Evolutionary conservation across 176 grass and related monocot species (phyloP), one percentile per base, ranked within the genome.

Genomic region (Pontederia paniculata): DNA sequence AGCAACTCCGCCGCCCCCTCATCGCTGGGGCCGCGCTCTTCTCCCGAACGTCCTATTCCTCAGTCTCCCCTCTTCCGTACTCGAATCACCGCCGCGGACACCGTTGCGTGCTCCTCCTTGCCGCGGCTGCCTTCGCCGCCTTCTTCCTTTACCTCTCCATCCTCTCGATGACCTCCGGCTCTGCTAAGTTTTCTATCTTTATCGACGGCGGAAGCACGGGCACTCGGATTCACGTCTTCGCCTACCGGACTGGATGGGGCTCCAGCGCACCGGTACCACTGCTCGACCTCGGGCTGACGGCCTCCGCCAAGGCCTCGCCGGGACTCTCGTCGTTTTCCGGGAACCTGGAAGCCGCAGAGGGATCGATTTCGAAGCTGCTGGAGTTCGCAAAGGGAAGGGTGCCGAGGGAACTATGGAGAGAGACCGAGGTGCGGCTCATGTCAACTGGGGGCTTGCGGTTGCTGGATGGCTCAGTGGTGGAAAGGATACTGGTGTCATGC

Each of bases 121-220:
- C 15, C 57, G 31, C 8, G 12, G 9, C 31, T 13, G 18, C 17
- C 43, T 9, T 62, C 19, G 43, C 43, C 3, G 41, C 43, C 17
- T 17, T 13, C 0, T 17, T 62, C 11, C 12, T 62, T 18, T 62
- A 18, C 10, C 43, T 62, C 59, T 62, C 46, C 43, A 15, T 62
- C 16, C 12, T 37, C 12, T 46, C 59, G 17, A 47, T 42, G 14
- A 12, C 42, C 18, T 44, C 10, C 19, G 10, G 21, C 47, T 37
- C 18, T 15, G 19, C 18, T 12, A 63, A 58, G 59, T 97, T 84
- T 74, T 74, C 70, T 12, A 70, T 96, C 43, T 9, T 89, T 57
- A 81, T 96, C 70, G 91, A 96, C 55, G 86, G 59, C 8, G 91
- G 91, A 1, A 96, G 82, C 74, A 83, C 85, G 5, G 90, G 90